phyloP scores from a whole-genome alignment of 1,284 basidiomycete species.

The Papiliotrema nemorosa region DNA sequence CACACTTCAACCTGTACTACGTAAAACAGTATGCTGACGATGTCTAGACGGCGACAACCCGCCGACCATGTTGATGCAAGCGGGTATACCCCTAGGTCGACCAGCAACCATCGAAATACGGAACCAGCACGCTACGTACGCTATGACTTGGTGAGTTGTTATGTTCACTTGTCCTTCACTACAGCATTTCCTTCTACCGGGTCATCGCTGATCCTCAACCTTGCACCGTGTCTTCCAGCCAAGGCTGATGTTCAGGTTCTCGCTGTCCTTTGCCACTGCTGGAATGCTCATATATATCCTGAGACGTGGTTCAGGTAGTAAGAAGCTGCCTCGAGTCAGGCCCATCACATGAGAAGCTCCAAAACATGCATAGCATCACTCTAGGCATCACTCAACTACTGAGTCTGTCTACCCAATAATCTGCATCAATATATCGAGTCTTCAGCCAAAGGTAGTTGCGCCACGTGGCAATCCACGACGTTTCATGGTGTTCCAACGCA shows the following conservation, averaged over 20 bases:
- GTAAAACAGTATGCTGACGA: conserved; percentile 3
- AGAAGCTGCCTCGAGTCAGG: conserved; percentile 1
- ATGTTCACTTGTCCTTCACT: background rate
- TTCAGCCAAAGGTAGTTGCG: no score
- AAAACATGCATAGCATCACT: background rate
- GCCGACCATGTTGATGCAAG: conserved; percentile 62
- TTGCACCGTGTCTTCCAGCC: background rate
- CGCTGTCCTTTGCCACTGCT: conserved; percentile 50
- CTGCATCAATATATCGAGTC: no score
- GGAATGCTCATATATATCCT: conserved; percentile 50
- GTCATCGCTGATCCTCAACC: no score
- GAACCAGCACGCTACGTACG: conserved; percentile 94
- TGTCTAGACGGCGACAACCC: conserved; percentile 55
- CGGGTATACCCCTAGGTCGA: conserved; percentile 82
- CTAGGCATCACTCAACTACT: background rate
- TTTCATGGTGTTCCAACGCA: no score
- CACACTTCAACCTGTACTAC: no score
- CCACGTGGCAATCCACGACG: no score
- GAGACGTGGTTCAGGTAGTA: conserved; percentile 11
- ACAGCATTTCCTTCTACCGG: no score
- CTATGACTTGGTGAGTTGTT: conserved; percentile 75
- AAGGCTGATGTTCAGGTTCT: conserved; percentile 44
- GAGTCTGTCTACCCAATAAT: no score
- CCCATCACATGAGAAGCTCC: background rate
- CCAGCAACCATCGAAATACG: conserved; percentile 80